Evolutionary conservation across 2,329 filamentous ascomycete genomes (phyloP).

Genomic region (Colletotrichum destructivum): DNA sequence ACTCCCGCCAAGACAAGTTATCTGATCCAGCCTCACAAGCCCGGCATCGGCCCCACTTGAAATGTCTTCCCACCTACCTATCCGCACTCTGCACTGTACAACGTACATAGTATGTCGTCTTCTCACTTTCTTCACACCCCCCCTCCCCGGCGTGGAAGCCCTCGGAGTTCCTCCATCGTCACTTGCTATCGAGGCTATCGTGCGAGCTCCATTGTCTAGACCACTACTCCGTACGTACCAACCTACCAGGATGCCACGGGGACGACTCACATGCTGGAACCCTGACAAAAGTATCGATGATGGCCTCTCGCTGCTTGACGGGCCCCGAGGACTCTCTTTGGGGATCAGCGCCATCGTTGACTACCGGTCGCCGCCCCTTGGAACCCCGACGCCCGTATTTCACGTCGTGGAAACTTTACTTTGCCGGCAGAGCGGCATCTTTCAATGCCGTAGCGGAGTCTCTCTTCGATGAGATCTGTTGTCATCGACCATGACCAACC

Average conservation of each 20-base stretch:
- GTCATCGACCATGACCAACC: slow-evolving; percentile 9
- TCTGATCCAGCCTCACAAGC: slow-evolving; percentile 42
- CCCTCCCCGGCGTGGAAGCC: background rate
- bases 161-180: too few species aligned
- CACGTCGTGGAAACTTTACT: background rate
- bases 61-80: background rate
- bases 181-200: slow-evolving; percentile 9
- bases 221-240: background rate
- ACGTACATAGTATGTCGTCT: background rate
- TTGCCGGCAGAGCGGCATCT: slow-evolving; percentile 5
- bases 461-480: slow-evolving; percentile 5
- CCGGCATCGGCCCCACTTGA: slow-evolving; percentile 33
- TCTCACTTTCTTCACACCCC: slow-evolving; percentile 5
- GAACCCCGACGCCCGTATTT: background rate
- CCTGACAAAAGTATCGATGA: background rate
- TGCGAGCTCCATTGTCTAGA: slow-evolving; percentile 1
- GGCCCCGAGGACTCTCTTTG: background rate
- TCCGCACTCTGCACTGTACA: too few species aligned
- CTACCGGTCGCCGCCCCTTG: background rate
- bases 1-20: slow-evolving; percentile 42
- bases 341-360: background rate
- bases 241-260: background rate
- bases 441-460: slow-evolving; percentile 15
- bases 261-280: slow-evolving; percentile 14
- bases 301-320: slow-evolving; percentile 17